Evolutionary conservation across 192 early-diverging fungal species (phyloP), one percentile per base, ranked within the genome.

Genomic region (Helicostylum pulchrum): DNA sequence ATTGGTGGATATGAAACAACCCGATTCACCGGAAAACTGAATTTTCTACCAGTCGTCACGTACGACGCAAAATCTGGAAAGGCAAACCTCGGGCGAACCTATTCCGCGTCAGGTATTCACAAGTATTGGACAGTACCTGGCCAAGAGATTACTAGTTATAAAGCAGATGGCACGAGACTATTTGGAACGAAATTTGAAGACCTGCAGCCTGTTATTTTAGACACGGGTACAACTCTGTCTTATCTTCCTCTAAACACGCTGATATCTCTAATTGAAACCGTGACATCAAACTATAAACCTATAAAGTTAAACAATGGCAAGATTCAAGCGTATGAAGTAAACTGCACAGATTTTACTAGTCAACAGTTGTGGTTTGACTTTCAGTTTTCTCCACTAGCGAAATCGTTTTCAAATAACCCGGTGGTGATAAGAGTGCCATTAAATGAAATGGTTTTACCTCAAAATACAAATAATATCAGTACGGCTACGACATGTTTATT

Each of bases 1-100:
- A 69, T 86, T 60, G 80, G 78, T 56, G 82, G 80, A 12, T 57
- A 74, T 52, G 82, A 84, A 53, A 43, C 56, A 4, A 43, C 48
- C 21, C 74, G 77, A 45, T 79, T 66, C 46, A 71, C 72, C 7
- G 84, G 82, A 2, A 17, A 26, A n/a, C 39, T 84, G 36, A 76
- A 47, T 36, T 84, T 78, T 65, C 26, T 76, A 14, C 68, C 68
- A 20, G 61, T 70, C 7, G 53, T 70, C n/a, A 50, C 4, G 9
- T 70, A 64, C 26, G 39, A 63, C 36, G 14, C 30, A 5, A 17
- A 1, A 15, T 23, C 45, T 15, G 10, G 36, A 2, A 36, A 17
- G 0, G 20, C 57, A 23, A 10, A 39, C 43, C 36, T 59, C 19
- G 61, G 61, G 0, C 12, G 21, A 1, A 34, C 4, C 14, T 17